Evolutionary conservation across 2,329 filamentous ascomycete genomes (phyloP).

Genomic region (Sarocladium strictum): DNA sequence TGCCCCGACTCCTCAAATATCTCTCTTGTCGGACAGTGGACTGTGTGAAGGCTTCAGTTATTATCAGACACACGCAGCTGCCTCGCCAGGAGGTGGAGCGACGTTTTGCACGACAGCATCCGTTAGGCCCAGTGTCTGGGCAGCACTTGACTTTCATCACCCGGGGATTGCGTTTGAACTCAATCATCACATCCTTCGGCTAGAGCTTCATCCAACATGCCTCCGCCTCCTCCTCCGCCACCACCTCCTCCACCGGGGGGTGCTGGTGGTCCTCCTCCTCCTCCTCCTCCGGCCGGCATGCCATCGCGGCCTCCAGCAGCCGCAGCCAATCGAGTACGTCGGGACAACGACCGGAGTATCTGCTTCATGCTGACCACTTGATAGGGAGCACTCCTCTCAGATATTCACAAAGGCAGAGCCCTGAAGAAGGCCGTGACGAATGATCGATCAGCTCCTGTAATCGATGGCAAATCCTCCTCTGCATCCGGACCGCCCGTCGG

Average conservation of each 20-base stretch:
- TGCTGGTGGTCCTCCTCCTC: conserved; percentile 59
- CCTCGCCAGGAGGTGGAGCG: too few species aligned
- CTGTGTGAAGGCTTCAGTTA: too few species aligned
- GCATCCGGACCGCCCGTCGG: conserved; percentile 55
- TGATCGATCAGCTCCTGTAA: conserved; percentile 76
- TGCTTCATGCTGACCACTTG: conserved; percentile 11
- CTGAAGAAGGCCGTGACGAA: conserved; percentile 88
- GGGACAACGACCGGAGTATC: background rate
- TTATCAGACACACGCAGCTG: too few species aligned
- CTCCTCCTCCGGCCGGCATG: conserved; percentile 49
- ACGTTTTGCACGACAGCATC: background rate
- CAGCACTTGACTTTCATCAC: background rate
- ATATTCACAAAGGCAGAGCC: conserved; percentile 75
- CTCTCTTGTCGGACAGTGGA: too few species aligned
- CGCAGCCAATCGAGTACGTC: conserved; percentile 56
- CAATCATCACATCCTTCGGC: background rate
- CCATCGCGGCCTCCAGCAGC: conserved; percentile 52
- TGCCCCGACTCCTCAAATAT: background rate
- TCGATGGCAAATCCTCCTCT: conserved; percentile 32
- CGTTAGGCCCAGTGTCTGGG: background rate
- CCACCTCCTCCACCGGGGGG: conserved; percentile 61
- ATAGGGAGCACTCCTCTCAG: conserved; percentile 78
- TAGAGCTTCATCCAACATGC: conserved; percentile 22
- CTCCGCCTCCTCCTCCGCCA: conserved; percentile 62
- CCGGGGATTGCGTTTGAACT: background rate